Percentiles rank a stretch among this genome's conserved stretches.
Conservation (phyloP, 164 flowering plant species). For the Vitis vinifera region DNA sequence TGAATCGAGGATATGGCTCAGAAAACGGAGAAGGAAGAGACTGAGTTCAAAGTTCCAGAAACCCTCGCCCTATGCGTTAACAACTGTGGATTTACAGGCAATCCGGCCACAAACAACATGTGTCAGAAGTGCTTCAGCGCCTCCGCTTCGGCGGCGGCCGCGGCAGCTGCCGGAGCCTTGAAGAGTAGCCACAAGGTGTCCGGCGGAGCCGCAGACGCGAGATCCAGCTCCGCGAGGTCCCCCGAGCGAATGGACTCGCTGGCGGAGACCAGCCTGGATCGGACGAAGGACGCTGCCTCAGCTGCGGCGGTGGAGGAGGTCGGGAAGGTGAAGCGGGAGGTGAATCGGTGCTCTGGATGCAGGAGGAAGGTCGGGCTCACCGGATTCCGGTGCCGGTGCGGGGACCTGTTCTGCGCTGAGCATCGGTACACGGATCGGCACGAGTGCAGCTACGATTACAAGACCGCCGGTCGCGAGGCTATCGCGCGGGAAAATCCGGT, state of each 20-base stretch:
- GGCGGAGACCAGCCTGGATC: slow-evolving; percentile 1
- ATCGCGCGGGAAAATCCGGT: slow-evolving; percentile 71
- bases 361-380: slow-evolving; percentile 64
- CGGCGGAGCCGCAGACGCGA: slow-evolving; percentile 16
- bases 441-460: slow-evolving; percentile 63
- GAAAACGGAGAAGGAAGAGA: slow-evolving; percentile 65
- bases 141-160: slow-evolving; percentile 14
- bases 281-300: neutral
- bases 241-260: slow-evolving; percentile 12
- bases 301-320: slow-evolving; percentile 11
- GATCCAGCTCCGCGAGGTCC: slow-evolving; percentile 29
- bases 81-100: slow-evolving; percentile 49
- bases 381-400: slow-evolving; percentile 71
- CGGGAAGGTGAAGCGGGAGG: slow-evolving; percentile 21
- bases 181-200: slow-evolving; percentile 12
- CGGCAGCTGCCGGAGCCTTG: slow-evolving; percentile 2
- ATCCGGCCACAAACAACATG: slow-evolving; percentile 50
- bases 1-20: slow-evolving; percentile 47
- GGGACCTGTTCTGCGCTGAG: slow-evolving; percentile 58
- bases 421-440: slow-evolving; percentile 70
- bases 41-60: slow-evolving; percentile 60
- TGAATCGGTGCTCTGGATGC: slow-evolving; percentile 63
- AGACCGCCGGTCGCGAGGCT: slow-evolving; percentile 60
- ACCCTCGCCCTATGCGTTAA: slow-evolving; percentile 44
- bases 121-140: slow-evolving; percentile 60